A percentile compares a stretch with the other conserved stretches of the same genome.
These are phyloP conservation scores for Piedraia hortae DNA, from an alignment of 2,329 filamentous ascomycete genomes.

Conservation along the genomic window DNA sequence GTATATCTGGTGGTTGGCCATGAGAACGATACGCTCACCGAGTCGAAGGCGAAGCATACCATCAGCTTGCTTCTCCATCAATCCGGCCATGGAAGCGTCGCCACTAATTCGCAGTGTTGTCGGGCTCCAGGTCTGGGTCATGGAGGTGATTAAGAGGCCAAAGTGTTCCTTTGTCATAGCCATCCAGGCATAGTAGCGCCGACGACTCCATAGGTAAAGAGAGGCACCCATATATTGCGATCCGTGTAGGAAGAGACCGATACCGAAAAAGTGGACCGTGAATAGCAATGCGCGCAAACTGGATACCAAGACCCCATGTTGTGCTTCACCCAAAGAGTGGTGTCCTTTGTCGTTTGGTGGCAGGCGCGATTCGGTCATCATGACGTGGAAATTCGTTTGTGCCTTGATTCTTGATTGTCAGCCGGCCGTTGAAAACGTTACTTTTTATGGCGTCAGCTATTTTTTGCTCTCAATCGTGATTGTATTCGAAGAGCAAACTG, in stretches of 20 bases:
- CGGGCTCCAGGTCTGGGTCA: conserved; percentile 66
- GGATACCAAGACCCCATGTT: conserved; percentile 18
- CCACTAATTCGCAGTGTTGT: conserved; percentile 58
- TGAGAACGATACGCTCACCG: conserved; percentile 51
- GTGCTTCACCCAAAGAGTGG: conserved; percentile 12
- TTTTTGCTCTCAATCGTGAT: no score
- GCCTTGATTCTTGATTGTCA: no score
- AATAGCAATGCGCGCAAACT: conserved; percentile 18
- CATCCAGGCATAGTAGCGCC: conserved; percentile 63
- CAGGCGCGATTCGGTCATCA: no score
- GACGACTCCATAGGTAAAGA: conserved; percentile 44
- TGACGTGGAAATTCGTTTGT: no score
- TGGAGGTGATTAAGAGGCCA: conserved; percentile 44
- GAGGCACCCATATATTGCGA: conserved; percentile 48
- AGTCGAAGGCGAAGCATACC: conserved; percentile 51
- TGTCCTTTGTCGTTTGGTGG: no score
- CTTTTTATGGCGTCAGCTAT: no score
- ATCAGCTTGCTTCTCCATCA: conserved; percentile 39
- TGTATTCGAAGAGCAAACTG: no score
- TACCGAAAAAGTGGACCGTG: conserved; percentile 19
- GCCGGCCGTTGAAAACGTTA: no score
- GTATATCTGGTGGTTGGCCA: conserved; percentile 52
- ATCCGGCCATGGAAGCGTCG: conserved; percentile 48
- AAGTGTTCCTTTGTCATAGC: conserved; percentile 66
- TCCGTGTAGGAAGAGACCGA: conserved; percentile 21